Conservation (phyloP, 2,329 filamentous ascomycete species). For the Colletotrichum sp. region DNA sequence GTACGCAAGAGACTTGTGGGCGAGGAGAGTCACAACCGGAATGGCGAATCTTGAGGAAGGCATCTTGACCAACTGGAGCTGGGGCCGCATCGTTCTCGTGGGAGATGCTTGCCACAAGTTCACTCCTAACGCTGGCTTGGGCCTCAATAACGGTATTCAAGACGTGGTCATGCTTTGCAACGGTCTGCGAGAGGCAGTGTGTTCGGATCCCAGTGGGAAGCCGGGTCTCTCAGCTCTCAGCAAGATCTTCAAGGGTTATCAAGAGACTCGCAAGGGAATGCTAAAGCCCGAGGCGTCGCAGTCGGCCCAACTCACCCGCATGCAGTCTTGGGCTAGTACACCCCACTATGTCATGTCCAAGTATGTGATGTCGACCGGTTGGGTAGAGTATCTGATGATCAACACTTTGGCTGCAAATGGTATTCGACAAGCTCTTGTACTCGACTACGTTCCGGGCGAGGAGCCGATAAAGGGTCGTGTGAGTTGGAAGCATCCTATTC, state of each 20-base stretch:
- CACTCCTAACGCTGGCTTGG: slow-evolving; percentile 38
- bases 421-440: background rate
- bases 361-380: background rate
- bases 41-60: slow-evolving; percentile 42
- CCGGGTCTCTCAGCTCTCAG: background rate
- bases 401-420: background rate
- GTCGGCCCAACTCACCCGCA: background rate
- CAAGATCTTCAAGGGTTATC: background rate
- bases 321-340: background rate
- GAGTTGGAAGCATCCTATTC: background rate
- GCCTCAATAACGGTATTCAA: slow-evolving; percentile 39
- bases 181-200: slow-evolving; percentile 22
- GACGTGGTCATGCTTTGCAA: slow-evolving; percentile 35
- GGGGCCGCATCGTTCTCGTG: slow-evolving; percentile 36
- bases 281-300: background rate
- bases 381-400: background rate
- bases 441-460: background rate
- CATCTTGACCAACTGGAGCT: slow-evolving; percentile 37
- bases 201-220: background rate
- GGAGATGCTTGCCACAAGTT: slow-evolving; percentile 44
- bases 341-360: background rate
- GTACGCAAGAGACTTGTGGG: slow-evolving; percentile 34
- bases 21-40: slow-evolving; percentile 26
- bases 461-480: background rate
- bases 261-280: background rate